Percentiles rank a stretch among this genome's conserved stretches.
phyloP scores from a whole-genome alignment of 352 stramenopile species.

The Thalassiosira exigua region DNA sequence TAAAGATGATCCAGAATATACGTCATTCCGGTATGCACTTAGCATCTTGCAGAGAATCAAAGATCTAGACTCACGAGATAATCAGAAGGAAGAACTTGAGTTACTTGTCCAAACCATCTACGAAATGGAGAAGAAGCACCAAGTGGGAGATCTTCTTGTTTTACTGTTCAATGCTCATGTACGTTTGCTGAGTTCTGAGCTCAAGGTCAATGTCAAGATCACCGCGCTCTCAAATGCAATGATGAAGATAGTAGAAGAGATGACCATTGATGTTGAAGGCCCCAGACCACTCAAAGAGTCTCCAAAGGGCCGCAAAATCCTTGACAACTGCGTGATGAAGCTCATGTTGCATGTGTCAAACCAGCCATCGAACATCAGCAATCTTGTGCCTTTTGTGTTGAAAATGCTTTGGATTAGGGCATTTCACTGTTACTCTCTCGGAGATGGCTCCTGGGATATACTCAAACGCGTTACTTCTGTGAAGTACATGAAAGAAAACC shows the following conservation, averaged over 20 bases:
- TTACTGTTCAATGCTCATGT: slow-evolving; percentile 24
- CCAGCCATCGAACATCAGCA: too few relatives aligned
- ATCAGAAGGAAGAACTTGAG: slow-evolving; percentile 21
- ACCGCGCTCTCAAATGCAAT: slow-evolving; percentile 20
- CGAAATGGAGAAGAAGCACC: slow-evolving; percentile 15
- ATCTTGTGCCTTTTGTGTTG: slow-evolving; percentile 32
- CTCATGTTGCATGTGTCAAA: too few relatives aligned
- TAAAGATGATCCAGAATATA: slow-evolving; percentile 19
- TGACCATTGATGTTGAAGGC: slow-evolving; percentile 9
- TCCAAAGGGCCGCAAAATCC: too few relatives aligned
- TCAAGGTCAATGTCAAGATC: neutral
- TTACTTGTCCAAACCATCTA: slow-evolving; percentile 20
- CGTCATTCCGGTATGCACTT: slow-evolving; percentile 22
- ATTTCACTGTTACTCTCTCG: slow-evolving; percentile 15
- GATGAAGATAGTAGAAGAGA: slow-evolving; percentile 12
- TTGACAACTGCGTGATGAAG: too few relatives aligned
- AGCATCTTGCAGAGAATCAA: slow-evolving; percentile 14
- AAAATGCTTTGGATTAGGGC: slow-evolving; percentile 46
- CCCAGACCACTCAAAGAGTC: slow-evolving; percentile 5
- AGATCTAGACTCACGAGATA: slow-evolving; percentile 7
- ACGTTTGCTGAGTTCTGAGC: too few relatives aligned
- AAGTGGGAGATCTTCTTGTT: slow-evolving; percentile 34
- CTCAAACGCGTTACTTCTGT: slow-evolving; percentile 25
- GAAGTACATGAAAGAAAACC: slow-evolving; percentile 14
- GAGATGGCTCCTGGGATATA: slow-evolving; percentile 10